Evolutionary conservation across 1,139 yeast species (phyloP), one percentile per base, ranked within the genome.

Genomic region (Candida sanyaensis): DNA sequence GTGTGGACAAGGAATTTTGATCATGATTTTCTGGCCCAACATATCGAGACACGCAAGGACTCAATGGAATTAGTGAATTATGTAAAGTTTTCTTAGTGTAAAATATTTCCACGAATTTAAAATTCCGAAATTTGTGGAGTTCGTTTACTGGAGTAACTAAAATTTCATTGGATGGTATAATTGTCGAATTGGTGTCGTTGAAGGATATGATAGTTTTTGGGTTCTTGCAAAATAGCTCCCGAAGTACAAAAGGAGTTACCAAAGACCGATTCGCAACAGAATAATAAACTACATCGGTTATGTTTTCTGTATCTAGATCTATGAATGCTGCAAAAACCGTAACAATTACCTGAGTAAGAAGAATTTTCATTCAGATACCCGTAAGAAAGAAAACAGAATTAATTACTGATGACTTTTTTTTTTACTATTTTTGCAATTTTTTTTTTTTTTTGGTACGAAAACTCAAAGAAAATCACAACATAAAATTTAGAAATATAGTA

Each of bases 41-140:
- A 8, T 12, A 24, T 6, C 44, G 38, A 27, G 50, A 39, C n/a
- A 51, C 33, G 34, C 54, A 51, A 8, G 54, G 52, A 4, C 49
- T 42, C 7, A 51, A 33, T n/a, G 54, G 54, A 32, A 51, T 47
- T 17, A 41, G 29, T 17, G 36, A 34, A 11, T 13, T 23, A 12
- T 13, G 37, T 21, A 29, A 34, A 28, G 13, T 17, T 12, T 11
- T 37, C 13, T 21, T 44, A 6, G 29, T 41, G 37, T 33, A 33
- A 26, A 34, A 33, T 31, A 51, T 32, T 24, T 51, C 54, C 7
- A 49, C 34, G 26, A 47, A 51, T 8, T 44, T 27, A 0, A 44
- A 27, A 5, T 42, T 30, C 1, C 11, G 26, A 21, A 34, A 9
- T 12, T 12, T 34, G 17, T 34, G 21, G 6, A 43, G 37, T 31